Evolutionary conservation across 768 basidiomycete species (phyloP).

Genomic region (Glaciozyma antarctica): DNA sequence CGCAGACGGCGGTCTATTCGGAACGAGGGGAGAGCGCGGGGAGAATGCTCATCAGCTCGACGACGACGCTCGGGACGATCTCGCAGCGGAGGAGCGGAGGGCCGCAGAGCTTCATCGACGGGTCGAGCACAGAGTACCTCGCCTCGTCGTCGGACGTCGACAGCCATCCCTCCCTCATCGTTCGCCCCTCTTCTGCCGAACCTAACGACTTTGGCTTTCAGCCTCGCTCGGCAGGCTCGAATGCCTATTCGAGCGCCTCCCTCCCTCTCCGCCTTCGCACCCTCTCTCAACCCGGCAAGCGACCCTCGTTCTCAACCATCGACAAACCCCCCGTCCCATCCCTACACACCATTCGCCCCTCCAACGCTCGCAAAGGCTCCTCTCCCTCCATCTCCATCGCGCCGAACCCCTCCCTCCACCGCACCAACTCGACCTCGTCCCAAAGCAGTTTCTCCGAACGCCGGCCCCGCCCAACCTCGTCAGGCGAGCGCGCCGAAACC

Average conservation of each 20-base stretch:
- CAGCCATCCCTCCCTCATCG: too few relatives aligned
- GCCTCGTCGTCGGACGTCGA: too few relatives aligned
- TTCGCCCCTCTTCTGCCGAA: too few relatives aligned
- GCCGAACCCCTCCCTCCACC: not conserved
- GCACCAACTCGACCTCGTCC: conserved; percentile 22
- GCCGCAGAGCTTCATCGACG: too few relatives aligned
- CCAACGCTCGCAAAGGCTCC: conserved; percentile 5
- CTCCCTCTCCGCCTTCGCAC: conserved; percentile 27
- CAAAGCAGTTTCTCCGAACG: not conserved
- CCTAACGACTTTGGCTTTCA: not conserved
- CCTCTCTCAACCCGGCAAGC: conserved; percentile 24
- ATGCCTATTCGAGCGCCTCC: not conserved
- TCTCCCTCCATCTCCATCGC: conserved; percentile 10
- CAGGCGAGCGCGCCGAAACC: not conserved
- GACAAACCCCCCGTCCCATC: conserved; percentile 1
- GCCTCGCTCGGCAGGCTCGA: not conserved
- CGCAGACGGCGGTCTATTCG: too few relatives aligned
- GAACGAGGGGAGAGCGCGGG: too few relatives aligned
- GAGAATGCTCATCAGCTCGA: not conserved
- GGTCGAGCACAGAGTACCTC: too few relatives aligned
- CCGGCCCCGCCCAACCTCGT: not conserved
- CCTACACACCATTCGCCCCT: not conserved
- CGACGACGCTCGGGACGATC: conserved; percentile 18
- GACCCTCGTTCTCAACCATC: conserved; percentile 16
- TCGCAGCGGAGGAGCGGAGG: conserved; percentile 6